Conservation (phyloP, 257 asterid genomes). For the Echites panduratus region DNA sequence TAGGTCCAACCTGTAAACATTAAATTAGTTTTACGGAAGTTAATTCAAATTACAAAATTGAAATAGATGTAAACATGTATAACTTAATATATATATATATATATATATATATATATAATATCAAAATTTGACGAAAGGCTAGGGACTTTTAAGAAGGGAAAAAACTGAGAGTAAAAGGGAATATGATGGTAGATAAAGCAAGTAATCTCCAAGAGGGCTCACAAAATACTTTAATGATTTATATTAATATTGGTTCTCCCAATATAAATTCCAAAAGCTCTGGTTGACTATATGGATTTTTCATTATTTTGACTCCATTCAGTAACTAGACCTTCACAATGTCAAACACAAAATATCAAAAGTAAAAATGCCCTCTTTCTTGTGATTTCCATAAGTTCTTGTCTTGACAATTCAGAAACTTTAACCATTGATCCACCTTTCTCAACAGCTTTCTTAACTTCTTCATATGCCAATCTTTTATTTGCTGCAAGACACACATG, state of each 20-base stretch:
- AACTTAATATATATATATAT: no score
- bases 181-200: no score
- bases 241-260: background rate
- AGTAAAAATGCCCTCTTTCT: conserved; percentile 70
- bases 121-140: background rate
- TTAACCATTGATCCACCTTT: conserved; percentile 83
- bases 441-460: conserved; percentile 78
- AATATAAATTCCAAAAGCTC: no score
- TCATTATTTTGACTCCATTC: no score
- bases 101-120: no score
- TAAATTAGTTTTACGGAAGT: no score
- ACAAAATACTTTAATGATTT: no score
- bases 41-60: no score
- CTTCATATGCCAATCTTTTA: conserved; percentile 82
- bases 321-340: background rate
- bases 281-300: background rate
- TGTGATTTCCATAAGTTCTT: conserved; percentile 97
- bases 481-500: conserved; percentile 48
- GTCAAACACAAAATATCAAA: background rate
- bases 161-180: background rate
- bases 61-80: no score
- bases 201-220: no score
- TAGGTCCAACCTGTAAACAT: no score
- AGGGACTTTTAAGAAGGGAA: background rate
- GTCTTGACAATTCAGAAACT: conserved; percentile 81